Conservation (phyloP, 2,329 filamentous ascomycete genomes). For the Albophoma yamanashiensis region DNA sequence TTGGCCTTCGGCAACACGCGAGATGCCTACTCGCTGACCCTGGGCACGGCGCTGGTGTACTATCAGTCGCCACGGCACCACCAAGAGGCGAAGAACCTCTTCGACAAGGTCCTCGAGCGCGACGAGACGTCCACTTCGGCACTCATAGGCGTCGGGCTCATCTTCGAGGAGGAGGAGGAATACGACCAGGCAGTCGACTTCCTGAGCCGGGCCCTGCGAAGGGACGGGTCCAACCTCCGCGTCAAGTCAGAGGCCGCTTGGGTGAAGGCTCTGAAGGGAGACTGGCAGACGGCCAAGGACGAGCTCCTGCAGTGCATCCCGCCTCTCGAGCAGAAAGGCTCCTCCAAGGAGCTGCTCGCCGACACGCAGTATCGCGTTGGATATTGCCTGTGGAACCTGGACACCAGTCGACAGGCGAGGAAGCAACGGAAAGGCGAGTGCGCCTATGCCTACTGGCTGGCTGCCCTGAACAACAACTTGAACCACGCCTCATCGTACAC, state of each 20-base stretch:
- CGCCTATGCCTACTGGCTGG: conserved; percentile 75
- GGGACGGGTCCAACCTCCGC: conserved; percentile 63
- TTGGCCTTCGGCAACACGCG: conserved; percentile 56
- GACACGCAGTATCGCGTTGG: conserved; percentile 82
- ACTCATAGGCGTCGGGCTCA: conserved; percentile 80
- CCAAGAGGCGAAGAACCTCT: conserved; percentile 74
- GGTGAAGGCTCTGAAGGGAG: conserved; percentile 76
- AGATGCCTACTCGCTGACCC: conserved; percentile 64
- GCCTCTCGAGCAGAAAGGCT: conserved; percentile 50
- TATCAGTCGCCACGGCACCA: conserved; percentile 88
- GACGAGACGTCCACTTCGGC: conserved; percentile 70
- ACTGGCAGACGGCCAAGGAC: conserved; percentile 55
- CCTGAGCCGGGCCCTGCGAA: conserved; percentile 61
- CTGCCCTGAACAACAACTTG: conserved; percentile 74
- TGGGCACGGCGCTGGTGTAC: conserved; percentile 82
- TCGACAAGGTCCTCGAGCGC: conserved; percentile 67
- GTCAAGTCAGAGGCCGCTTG: conserved; percentile 83
- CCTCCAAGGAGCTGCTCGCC: conserved; percentile 61
- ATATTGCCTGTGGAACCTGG: conserved; percentile 75
- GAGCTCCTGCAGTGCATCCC: conserved; percentile 63
- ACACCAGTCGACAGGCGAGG: conserved; percentile 61
- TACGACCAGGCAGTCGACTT: conserved; percentile 75
- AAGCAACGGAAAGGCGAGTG: conserved; percentile 60
- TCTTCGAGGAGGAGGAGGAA: conserved; percentile 88
- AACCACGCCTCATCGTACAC: conserved; percentile 89